Conservation (phyloP, 2,329 filamentous ascomycete genomes). For the Cladophialophora bantiana region DNA sequence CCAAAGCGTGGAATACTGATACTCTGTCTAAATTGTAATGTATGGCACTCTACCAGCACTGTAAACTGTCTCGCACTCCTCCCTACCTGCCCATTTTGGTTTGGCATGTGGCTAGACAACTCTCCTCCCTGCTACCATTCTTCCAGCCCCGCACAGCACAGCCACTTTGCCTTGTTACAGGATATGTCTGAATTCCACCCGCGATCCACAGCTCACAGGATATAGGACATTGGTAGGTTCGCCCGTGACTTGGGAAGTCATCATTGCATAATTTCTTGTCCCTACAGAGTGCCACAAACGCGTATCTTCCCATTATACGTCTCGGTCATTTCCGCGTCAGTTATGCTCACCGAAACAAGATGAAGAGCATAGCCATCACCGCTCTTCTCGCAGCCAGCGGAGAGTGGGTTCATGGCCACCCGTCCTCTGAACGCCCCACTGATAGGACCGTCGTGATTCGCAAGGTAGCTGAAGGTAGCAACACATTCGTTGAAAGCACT, state of each 20-base stretch:
- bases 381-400: background rate
- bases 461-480: background rate
- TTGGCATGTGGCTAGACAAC: no score
- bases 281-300: background rate
- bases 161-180: no score
- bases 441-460: conserved; percentile 14
- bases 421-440: background rate
- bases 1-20: no score
- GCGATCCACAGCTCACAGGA: no score
- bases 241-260: background rate
- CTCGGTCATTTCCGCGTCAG: background rate
- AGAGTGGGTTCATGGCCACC: background rate
- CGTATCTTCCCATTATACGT: background rate
- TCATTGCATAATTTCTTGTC: background rate
- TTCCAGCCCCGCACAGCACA: no score
- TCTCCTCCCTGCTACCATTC: no score
- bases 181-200: background rate
- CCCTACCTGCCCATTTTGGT: no score
- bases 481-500: conserved; percentile 6
- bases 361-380: background rate
- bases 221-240: background rate
- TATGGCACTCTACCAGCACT: no score
- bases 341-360: background rate
- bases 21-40: no score
- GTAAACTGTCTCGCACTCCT: no score